phyloP scores from a whole-genome alignment of 345 rosid species.

The Linum tenue region DNA sequence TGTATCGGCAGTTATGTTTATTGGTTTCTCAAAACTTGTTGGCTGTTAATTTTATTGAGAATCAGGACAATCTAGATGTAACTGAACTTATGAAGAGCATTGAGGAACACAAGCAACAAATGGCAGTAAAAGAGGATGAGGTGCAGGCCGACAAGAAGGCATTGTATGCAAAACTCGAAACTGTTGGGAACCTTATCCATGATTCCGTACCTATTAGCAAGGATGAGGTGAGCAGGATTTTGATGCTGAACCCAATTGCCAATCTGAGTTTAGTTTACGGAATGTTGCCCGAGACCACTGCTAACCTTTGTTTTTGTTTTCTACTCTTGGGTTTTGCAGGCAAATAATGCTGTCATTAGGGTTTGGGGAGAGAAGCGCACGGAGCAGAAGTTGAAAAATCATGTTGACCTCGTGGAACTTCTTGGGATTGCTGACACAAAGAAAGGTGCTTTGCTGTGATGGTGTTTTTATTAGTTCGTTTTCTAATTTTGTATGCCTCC shows the following conservation, averaged over 20 bases:
- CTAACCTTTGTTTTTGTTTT: not conserved
- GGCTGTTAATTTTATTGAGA: not conserved
- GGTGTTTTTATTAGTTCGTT: not conserved
- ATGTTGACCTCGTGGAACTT: constrained; percentile 89
- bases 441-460: constrained; percentile 39
- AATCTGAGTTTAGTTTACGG: not conserved
- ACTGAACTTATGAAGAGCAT: constrained; percentile 45
- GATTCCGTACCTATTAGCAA: constrained; percentile 69
- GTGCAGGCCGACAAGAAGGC: constrained; percentile 50
- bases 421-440: constrained; percentile 68
- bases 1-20: not conserved
- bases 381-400: constrained; percentile 58
- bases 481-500: no score
- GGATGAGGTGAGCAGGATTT: constrained; percentile 47
- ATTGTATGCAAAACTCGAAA: constrained; percentile 48
- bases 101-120: constrained; percentile 40
- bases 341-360: constrained; percentile 51
- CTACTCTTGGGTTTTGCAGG: constrained; percentile 30
- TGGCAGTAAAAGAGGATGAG: constrained; percentile 57
- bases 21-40: not conserved
- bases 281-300: not conserved
- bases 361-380: constrained; percentile 51
- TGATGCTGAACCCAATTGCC: not conserved
- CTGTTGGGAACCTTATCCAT: constrained; percentile 78
- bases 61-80: constrained; percentile 25